Evolutionary conservation across 2,329 filamentous ascomycete genomes (phyloP).

Genomic region (Onygenales sp.): DNA sequence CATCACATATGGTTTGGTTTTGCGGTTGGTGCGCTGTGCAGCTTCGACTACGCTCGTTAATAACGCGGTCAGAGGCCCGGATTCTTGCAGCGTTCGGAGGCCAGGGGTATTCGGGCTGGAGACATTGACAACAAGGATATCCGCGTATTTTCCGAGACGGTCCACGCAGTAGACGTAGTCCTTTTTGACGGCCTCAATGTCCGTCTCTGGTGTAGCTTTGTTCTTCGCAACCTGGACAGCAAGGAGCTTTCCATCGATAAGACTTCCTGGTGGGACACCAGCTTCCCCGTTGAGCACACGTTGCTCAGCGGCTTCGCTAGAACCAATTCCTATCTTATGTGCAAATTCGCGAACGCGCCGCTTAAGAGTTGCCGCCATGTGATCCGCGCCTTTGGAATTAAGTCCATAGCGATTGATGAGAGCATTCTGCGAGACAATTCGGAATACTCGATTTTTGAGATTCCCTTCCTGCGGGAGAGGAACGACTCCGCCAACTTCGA

Average conservation of each 20-base stretch:
- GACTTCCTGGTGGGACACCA: conserved; percentile 69
- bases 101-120: conserved; percentile 95
- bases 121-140: conserved; percentile 96
- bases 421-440: conserved; percentile 71
- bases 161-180: conserved; percentile 86
- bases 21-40: conserved; percentile 58
- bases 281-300: conserved; percentile 68
- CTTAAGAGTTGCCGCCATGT: conserved; percentile 68
- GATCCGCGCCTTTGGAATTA: conserved; percentile 82
- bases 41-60: conserved; percentile 74
- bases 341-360: conserved; percentile 72
- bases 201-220: conserved; percentile 76
- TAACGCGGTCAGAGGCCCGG: conserved; percentile 71
- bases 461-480: conserved; percentile 84
- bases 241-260: conserved; percentile 65
- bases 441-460: conserved; percentile 76
- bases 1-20: conserved; percentile 74
- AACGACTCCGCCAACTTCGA: conserved; percentile 88
- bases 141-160: conserved; percentile 74
- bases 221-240: conserved; percentile 96
- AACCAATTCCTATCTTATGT: conserved; percentile 55
- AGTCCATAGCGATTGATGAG: conserved; percentile 94
- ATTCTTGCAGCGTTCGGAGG: conserved; percentile 74
- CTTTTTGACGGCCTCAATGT: conserved; percentile 69
- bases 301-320: conserved; percentile 54